Conservation (phyloP, 2,329 filamentous ascomycete species). For the Fusarium nanum region DNA sequence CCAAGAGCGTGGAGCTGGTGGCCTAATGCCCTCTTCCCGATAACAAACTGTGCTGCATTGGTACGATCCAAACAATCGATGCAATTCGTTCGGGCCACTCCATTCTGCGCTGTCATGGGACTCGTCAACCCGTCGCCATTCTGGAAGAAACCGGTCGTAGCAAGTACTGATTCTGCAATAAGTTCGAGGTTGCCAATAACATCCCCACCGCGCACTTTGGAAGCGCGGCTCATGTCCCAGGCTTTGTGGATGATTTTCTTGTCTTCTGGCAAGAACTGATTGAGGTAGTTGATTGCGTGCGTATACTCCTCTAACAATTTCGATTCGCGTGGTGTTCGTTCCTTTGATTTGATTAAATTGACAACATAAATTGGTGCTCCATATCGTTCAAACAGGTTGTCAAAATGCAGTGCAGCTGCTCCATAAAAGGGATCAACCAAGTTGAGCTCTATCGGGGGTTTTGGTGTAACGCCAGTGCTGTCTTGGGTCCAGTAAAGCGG, state of each 20-base stretch:
- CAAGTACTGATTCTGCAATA: conserved; percentile 89
- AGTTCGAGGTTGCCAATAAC: conserved; percentile 91
- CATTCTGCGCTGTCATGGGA: conserved; percentile 80
- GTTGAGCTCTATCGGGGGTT: conserved; percentile 94
- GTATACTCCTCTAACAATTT: conserved; percentile 91
- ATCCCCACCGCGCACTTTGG: conserved; percentile 91
- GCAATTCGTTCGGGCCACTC: conserved; percentile 94
- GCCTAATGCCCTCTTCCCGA: conserved; percentile 92
- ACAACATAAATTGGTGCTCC: conserved; percentile 91
- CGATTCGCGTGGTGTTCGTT: conserved; percentile 89
- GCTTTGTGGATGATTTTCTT: conserved; percentile 94
- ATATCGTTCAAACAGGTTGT: conserved; percentile 93
- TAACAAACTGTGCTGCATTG: conserved; percentile 97
- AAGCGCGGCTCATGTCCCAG: conserved; percentile 97
- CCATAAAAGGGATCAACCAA: conserved; percentile 97
- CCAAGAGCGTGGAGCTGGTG: conserved; percentile 93
- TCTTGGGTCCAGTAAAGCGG: conserved; percentile 98
- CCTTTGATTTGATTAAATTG: conserved; percentile 89
- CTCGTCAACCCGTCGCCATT: conserved; percentile 81
- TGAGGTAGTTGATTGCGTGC: conserved; percentile 88
- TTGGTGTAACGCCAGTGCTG: conserved; percentile 92
- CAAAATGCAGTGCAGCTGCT: conserved; percentile 92
- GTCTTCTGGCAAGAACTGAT: conserved; percentile 86
- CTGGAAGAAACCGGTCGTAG: conserved; percentile 91
- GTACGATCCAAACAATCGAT: conserved; percentile 98